Conservation (phyloP, 768 basidiomycete genomes). For the Lentinula guzmanii region DNA sequence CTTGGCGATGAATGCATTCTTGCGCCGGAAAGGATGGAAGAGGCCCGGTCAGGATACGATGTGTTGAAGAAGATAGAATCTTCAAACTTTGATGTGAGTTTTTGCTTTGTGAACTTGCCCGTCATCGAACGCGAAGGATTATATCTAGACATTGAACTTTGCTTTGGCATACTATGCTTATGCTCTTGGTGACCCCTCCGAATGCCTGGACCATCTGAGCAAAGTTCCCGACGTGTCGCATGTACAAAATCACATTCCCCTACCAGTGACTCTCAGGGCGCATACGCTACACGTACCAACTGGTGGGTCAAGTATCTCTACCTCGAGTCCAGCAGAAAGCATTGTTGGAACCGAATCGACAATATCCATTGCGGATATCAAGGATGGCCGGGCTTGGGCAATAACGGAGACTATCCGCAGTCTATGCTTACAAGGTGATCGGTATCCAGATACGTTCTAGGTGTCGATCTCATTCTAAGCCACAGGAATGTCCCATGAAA, state of each 20-base stretch:
- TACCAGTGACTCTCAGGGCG: constrained; percentile 34
- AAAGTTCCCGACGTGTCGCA: constrained; percentile 51
- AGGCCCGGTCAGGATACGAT: constrained; percentile 51
- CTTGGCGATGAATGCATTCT: constrained; percentile 56
- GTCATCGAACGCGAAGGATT: not conserved
- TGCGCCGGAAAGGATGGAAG: constrained; percentile 48
- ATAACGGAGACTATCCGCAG: constrained; percentile 70
- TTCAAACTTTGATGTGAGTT: constrained; percentile 55
- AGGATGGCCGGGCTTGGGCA: constrained; percentile 68
- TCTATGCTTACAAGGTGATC: constrained; percentile 68
- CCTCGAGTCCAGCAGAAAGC: constrained; percentile 37
- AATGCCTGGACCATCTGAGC: constrained; percentile 55
- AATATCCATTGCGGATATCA: constrained; percentile 44
- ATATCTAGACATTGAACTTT: constrained; percentile 48
- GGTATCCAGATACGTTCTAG: constrained; percentile 10
- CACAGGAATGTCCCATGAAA: constrained; percentile 75
- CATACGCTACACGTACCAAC: constrained; percentile 31
- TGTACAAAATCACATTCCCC: constrained; percentile 47
- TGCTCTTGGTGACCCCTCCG: constrained; percentile 59
- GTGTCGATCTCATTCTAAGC: not conserved
- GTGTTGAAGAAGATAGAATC: constrained; percentile 42
- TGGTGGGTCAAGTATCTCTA: constrained; percentile 38
- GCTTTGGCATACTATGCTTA: constrained; percentile 77
- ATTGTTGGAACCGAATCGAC: constrained; percentile 24
- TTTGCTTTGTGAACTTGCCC: not conserved